Percentiles rank a stretch among this genome's conserved stretches.
Conservation (phyloP, 495 filamentous ascomycete species). For the Talaromyces trachyspermus region DNA sequence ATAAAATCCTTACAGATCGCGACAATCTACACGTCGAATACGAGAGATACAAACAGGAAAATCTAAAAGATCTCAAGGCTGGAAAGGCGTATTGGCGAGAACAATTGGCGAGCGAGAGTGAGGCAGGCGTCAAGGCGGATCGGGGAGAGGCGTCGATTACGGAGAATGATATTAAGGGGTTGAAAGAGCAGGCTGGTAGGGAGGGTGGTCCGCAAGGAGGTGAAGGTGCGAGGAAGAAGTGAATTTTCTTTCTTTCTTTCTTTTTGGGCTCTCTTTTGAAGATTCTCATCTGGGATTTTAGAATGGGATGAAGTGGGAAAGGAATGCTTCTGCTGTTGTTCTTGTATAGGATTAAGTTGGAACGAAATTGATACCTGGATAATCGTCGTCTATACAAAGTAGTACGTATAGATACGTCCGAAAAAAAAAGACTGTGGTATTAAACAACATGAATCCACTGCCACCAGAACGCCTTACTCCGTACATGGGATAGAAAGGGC, state of each 20-base stretch:
- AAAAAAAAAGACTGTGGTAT: background rate
- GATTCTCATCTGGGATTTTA: too few relatives aligned
- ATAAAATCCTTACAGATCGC: constrained; percentile 21
- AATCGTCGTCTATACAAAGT: background rate
- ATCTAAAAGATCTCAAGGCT: constrained; percentile 58
- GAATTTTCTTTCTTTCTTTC: background rate
- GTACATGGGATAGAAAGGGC: background rate
- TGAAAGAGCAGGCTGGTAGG: background rate
- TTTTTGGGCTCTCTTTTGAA: too few relatives aligned
- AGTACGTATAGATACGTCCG: background rate
- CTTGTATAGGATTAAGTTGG: too few relatives aligned
- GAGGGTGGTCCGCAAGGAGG: background rate
- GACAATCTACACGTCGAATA: constrained; percentile 38
- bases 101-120: constrained; percentile 71
- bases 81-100: constrained; percentile 77
- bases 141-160: constrained; percentile 69
- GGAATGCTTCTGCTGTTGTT: too few relatives aligned
- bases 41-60: constrained; percentile 67
- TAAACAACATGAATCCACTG: too few relatives aligned
- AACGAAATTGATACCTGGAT: too few relatives aligned
- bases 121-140: constrained; percentile 66
- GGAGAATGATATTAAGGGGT: background rate
- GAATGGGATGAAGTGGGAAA: background rate
- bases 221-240: background rate
- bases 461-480: constrained; percentile 8